Conservation (phyloP, 805 yeast genomes). For the Suhomyces sp. region DNA sequence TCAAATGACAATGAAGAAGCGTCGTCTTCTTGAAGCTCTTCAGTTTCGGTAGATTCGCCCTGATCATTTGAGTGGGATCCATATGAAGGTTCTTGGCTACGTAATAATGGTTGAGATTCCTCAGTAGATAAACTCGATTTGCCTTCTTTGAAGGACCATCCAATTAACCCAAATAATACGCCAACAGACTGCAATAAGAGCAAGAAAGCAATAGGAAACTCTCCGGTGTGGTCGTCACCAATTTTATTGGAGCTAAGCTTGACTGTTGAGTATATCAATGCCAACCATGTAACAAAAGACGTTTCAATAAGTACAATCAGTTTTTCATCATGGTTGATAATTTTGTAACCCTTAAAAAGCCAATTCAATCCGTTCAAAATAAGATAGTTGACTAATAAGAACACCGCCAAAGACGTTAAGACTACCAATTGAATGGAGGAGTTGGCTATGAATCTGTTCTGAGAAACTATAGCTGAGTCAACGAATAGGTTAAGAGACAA, state of each 20-base stretch:
- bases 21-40: not conserved
- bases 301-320: slow-evolving; percentile 54
- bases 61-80: slow-evolving; percentile 9
- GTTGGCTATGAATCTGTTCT: slow-evolving; percentile 35
- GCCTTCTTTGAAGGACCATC: slow-evolving; percentile 34
- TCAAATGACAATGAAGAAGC: slow-evolving; percentile 18
- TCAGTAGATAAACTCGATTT: slow-evolving; percentile 9
- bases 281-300: slow-evolving; percentile 55
- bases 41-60: slow-evolving; percentile 8
- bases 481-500: slow-evolving; percentile 24
- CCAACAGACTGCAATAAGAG: slow-evolving; percentile 47
- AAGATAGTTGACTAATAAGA: slow-evolving; percentile 54
- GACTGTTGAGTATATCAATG: slow-evolving; percentile 42
- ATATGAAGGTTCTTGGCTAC: slow-evolving; percentile 5
- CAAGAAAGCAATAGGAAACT: slow-evolving; percentile 45
- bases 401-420: slow-evolving; percentile 40
- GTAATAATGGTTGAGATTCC: slow-evolving; percentile 33
- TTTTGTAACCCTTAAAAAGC: slow-evolving; percentile 30
- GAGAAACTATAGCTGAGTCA: slow-evolving; percentile 14
- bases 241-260: slow-evolving; percentile 46
- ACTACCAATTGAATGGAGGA: slow-evolving; percentile 39
- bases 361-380: slow-evolving; percentile 46
- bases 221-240: slow-evolving; percentile 51
- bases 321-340: slow-evolving; percentile 50
- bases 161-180: slow-evolving; percentile 50